These are phyloP conservation scores for Aspergillus baeticus DNA, from an alignment of 495 filamentous ascomycete species.

Conservation along the genomic window DNA sequence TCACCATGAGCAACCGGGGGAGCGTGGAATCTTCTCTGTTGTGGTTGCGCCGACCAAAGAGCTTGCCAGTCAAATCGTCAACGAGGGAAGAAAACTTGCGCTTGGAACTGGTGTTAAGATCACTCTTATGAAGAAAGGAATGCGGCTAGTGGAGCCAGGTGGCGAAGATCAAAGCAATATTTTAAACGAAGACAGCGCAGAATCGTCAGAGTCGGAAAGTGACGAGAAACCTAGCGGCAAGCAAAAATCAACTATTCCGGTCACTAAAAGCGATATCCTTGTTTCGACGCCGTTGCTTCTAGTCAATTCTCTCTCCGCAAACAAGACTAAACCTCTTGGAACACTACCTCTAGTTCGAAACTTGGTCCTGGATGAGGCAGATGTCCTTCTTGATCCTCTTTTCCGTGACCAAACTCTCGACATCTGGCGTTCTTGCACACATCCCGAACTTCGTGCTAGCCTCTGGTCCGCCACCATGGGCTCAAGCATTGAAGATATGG, in stretches of 20 bases:
- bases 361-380: conserved; percentile 89
- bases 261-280: conserved; percentile 76
- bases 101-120: conserved; percentile 76
- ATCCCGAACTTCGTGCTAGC: conserved; percentile 64
- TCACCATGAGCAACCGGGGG: conserved; percentile 42
- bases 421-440: conserved; percentile 77
- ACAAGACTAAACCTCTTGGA: conserved; percentile 39
- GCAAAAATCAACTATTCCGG: conserved; percentile 32
- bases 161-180: conserved; percentile 32
- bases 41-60: conserved; percentile 92
- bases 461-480: conserved; percentile 98
- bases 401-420: conserved; percentile 87
- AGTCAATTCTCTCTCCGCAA: conserved; percentile 66
- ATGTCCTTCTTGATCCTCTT: conserved; percentile 86
- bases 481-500: conserved; percentile 81
- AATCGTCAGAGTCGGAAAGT: conserved; percentile 37
- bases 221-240: conserved; percentile 36
- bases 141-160: conserved; percentile 58
- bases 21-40: conserved; percentile 58
- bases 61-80: conserved; percentile 86
- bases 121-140: conserved; percentile 79
- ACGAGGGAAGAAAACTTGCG: conserved; percentile 82
- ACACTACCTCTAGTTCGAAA: conserved; percentile 62
- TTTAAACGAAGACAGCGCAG: conserved; percentile 42
- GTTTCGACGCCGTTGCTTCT: conserved; percentile 84